phyloP scores from a whole-genome alignment of 106 monocot genomes.

The Hemerocallis citrina region DNA sequence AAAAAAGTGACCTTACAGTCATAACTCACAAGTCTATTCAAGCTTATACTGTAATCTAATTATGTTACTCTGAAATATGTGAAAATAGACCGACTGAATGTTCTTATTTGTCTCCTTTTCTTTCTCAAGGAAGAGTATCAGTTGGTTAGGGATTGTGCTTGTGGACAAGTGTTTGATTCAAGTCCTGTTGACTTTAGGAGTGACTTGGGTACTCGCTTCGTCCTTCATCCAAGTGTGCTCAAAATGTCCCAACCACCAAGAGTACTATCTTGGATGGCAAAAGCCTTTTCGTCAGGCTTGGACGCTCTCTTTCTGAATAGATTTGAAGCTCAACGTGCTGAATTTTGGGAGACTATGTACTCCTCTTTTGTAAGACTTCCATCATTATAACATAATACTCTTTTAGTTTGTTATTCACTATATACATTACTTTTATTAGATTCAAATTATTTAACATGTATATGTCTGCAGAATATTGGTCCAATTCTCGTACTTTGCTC shows the following conservation, averaged over 20 bases:
- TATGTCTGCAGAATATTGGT: slow-evolving; percentile 47
- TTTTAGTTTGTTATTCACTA: background rate
- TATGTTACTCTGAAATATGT: background rate
- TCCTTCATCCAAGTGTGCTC: slow-evolving; percentile 26
- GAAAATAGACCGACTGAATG: no score
- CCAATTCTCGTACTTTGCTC: slow-evolving; percentile 83
- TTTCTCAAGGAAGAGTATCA: slow-evolving; percentile 59
- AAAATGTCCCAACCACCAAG: slow-evolving; percentile 37
- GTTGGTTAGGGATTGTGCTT: slow-evolving; percentile 51
- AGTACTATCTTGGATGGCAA: slow-evolving; percentile 63
- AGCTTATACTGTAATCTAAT: background rate
- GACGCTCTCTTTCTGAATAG: slow-evolving; percentile 61
- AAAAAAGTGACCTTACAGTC: no score
- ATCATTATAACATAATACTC: background rate
- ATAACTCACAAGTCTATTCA: background rate
- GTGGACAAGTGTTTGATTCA: slow-evolving; percentile 90
- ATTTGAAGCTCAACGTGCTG: slow-evolving; percentile 65
- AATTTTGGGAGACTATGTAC: slow-evolving; percentile 68
- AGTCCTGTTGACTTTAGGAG: slow-evolving; percentile 79
- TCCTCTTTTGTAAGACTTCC: slow-evolving; percentile 56
- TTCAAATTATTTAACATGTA: background rate
- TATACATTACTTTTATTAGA: background rate
- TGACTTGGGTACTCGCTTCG: slow-evolving; percentile 42
- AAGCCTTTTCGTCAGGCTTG: slow-evolving; percentile 54
- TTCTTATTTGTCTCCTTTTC: background rate